Conservation (phyloP, 106 monocot genomes). For the Narthecium ossifragum region DNA sequence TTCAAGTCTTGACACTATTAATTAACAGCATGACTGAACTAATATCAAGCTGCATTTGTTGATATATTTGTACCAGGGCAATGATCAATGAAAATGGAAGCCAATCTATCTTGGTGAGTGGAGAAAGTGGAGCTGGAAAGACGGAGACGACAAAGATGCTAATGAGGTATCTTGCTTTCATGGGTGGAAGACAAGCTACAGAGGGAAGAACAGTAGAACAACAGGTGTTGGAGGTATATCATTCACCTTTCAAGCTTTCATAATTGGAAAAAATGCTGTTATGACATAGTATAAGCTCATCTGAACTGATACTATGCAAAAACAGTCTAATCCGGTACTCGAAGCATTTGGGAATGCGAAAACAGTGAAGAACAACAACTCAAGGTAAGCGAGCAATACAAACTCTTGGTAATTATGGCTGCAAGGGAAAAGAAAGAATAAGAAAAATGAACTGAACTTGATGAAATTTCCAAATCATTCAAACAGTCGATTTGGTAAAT, state of each 20-base stretch:
- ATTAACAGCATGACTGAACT: background rate
- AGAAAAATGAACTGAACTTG: slow-evolving; percentile 1
- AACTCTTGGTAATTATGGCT: slow-evolving; percentile 4
- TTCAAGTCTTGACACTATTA: background rate
- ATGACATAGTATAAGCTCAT: background rate
- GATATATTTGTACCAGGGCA: slow-evolving; percentile 33
- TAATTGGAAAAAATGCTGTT: background rate
- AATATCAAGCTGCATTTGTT: background rate
- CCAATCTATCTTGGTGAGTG: slow-evolving; percentile 91
- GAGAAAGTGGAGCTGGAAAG: slow-evolving; percentile 95
- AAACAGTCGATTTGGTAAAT: slow-evolving; percentile 92
- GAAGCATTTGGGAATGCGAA: slow-evolving; percentile 98
- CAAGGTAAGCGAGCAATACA: slow-evolving; percentile 47
- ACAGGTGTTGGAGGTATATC: slow-evolving; percentile 86
- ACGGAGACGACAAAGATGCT: slow-evolving; percentile 98
- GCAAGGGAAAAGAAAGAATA: background rate
- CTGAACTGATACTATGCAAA: background rate
- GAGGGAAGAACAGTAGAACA: slow-evolving; percentile 96
- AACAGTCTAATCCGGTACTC: slow-evolving; percentile 92
- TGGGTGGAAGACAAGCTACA: slow-evolving; percentile 78
- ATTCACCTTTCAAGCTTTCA: background rate
- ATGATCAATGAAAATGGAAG: slow-evolving; percentile 82
- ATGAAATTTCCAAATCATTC: background rate
- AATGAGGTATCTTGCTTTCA: slow-evolving; percentile 94
- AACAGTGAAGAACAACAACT: slow-evolving; percentile 96